These are phyloP conservation scores for Termitomyces sp. DNA, from an alignment of 768 basidiomycete genomes.

Conservation along the genomic window DNA sequence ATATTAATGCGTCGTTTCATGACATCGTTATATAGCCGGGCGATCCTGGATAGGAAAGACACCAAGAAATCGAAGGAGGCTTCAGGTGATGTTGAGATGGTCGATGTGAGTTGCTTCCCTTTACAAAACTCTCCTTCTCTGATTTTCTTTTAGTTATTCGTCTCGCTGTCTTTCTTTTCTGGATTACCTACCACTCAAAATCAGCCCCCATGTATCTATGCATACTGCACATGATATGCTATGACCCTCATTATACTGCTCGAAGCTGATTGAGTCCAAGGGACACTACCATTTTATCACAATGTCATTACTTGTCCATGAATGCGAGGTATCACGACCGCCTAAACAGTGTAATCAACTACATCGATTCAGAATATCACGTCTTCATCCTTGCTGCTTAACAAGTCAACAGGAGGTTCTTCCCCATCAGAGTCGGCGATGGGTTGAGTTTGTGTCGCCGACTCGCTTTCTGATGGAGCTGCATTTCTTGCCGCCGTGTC, in stretches of 20 bases:
- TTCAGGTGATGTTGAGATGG: slow-evolving; percentile 67
- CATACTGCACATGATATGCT: slow-evolving; percentile 45
- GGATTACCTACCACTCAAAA: slow-evolving; percentile 41
- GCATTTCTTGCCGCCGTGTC: slow-evolving; percentile 51
- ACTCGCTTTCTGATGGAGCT: slow-evolving; percentile 27
- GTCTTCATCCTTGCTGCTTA: slow-evolving; percentile 87
- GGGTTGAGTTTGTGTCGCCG: slow-evolving; percentile 23
- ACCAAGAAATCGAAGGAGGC: slow-evolving; percentile 57
- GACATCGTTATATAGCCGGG: slow-evolving; percentile 48
- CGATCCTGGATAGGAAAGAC: slow-evolving; percentile 86
- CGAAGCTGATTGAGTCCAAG: not conserved
- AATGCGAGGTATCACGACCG: slow-evolving; percentile 5
- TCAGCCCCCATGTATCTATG: slow-evolving; percentile 63
- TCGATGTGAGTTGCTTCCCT: slow-evolving; percentile 54
- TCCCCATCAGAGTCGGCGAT: slow-evolving; percentile 33
- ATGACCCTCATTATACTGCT: slow-evolving; percentile 6
- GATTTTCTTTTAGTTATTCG: slow-evolving; percentile 26
- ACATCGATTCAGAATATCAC: slow-evolving; percentile 72
- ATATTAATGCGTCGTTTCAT: not conserved
- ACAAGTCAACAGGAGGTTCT: slow-evolving; percentile 48
- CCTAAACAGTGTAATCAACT: slow-evolving; percentile 2
- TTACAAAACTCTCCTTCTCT: slow-evolving; percentile 5
- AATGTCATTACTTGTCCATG: not conserved
- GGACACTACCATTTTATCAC: no score
- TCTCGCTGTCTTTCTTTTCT: slow-evolving; percentile 19